Conservation (phyloP, 345 rosid genomes). For the Erucastrum elatum region DNA sequence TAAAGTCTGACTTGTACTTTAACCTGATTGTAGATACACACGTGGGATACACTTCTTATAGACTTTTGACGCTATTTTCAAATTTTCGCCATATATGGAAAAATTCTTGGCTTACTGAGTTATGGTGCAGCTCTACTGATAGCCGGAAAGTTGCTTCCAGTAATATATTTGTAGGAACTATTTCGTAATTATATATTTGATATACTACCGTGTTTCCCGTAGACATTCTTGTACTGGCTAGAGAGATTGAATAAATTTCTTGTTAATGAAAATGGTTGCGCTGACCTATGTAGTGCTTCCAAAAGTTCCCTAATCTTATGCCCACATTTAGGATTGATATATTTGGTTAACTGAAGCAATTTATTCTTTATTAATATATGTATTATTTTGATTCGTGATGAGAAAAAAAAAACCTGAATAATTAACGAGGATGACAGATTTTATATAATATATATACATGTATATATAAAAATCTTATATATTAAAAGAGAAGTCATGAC, state of each 20-base stretch:
- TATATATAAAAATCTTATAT: no score
- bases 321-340: conserved; percentile 15
- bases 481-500: no score
- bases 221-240: conserved; percentile 1
- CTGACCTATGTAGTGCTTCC: conserved; percentile 29
- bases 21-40: neutral
- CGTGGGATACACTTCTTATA: neutral
- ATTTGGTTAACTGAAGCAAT: neutral
- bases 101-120: neutral
- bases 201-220: neutral
- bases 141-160: neutral
- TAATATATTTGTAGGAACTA: neutral
- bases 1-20: conserved; percentile 28
- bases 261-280: conserved; percentile 14
- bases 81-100: neutral
- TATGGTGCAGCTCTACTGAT: neutral
- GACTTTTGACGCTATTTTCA: neutral
- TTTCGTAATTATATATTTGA: neutral
- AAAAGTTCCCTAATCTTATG: conserved; percentile 34
- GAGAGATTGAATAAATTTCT: neutral
- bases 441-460: neutral
- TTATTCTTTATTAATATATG: neutral
- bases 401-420: neutral
- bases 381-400: neutral
- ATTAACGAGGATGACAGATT: conserved; percentile 1